Evolutionary conservation across 768 basidiomycete genomes (phyloP), one percentile per base, ranked within the genome.

Genomic region (Podaxis rugospora): DNA sequence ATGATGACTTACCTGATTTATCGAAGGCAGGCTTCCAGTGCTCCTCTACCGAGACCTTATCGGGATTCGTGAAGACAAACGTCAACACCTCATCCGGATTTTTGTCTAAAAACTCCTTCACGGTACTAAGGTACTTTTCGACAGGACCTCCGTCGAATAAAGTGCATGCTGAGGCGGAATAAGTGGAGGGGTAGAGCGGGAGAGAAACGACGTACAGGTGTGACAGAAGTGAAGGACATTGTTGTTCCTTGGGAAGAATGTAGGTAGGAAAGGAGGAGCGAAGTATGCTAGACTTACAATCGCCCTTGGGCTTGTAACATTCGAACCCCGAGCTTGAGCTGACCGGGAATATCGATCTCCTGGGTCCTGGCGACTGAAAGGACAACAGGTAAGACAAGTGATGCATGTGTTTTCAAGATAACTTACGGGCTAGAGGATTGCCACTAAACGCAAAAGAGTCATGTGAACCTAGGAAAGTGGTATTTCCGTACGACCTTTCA

Each of bases 21-120:
- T 79, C 74, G 70, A 88, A 87, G 3, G 79, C 72, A 0, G 81
- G 80, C 42, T 76, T 78, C 80, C 83, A 86, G 11, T 79, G 71
- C 7, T 73, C 69, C 1, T 73, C 61, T 4, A 84, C 71, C 4
- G 81, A 79, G 4, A 78, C 69, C 5, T 79, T 76, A 55, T 87
- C 86, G 13, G 82, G 83, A 70, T 88, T 88, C 49, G 87, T 86
- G 68, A 89, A 83, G 47, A 88, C 72, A 55, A 88, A 68, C 0
- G 87, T 85, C 50, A 88, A 63, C 62, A 88, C 84, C 59, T 88
- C 87, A 65, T 81, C 84, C 0, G 86, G 85, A 65, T 89, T 84
- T 14, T 78, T 71, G 57, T 79, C 77, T 28, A 87, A 73, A 74
- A 80, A 88, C 7, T 75, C 70, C 64, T 81, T 82, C 66, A 87